A percentile compares a stretch with the other conserved stretches of the same genome.
Conservation (phyloP, 2,329 filamentous ascomycete species). For the Calycina herbarum region DNA sequence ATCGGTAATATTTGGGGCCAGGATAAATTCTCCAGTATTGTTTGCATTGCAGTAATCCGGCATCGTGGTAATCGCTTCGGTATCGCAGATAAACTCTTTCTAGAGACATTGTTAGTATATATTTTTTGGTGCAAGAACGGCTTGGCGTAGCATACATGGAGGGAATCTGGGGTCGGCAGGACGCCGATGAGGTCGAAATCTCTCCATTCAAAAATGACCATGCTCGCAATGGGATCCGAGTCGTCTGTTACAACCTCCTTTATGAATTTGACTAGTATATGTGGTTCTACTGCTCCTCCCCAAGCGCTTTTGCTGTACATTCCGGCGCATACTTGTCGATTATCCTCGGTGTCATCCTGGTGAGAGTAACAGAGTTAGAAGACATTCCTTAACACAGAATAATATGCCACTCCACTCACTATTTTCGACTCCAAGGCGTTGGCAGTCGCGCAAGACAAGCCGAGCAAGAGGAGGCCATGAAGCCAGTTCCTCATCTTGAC, state of each 20-base stretch:
- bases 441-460: slow-evolving; percentile 54
- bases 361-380: slow-evolving; percentile 21
- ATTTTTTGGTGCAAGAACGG: background rate
- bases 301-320: slow-evolving; percentile 92
- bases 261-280: slow-evolving; percentile 81
- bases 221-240: slow-evolving; percentile 74
- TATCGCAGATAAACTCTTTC: slow-evolving; percentile 74
- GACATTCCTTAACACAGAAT: background rate
- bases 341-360: slow-evolving; percentile 73
- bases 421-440: slow-evolving; percentile 59
- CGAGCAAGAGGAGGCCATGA: slow-evolving; percentile 51
- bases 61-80: slow-evolving; percentile 58
- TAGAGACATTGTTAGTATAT: slow-evolving; percentile 39
- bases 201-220: slow-evolving; percentile 92
- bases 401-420: slow-evolving; percentile 42
- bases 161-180: slow-evolving; percentile 53
- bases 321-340: slow-evolving; percentile 79
- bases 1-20: slow-evolving; percentile 73
- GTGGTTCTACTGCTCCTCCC: slow-evolving; percentile 86
- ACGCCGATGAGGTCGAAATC: slow-evolving; percentile 80
- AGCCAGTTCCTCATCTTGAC: slow-evolving; percentile 55
- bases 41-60: slow-evolving; percentile 71
- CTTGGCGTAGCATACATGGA: slow-evolving; percentile 47
- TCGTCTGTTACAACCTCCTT: slow-evolving; percentile 56
- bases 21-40: slow-evolving; percentile 82